These are phyloP conservation scores for Rhizopus sp. DNA, from an alignment of 371 early-diverging fungal species.

Conservation along the genomic window DNA sequence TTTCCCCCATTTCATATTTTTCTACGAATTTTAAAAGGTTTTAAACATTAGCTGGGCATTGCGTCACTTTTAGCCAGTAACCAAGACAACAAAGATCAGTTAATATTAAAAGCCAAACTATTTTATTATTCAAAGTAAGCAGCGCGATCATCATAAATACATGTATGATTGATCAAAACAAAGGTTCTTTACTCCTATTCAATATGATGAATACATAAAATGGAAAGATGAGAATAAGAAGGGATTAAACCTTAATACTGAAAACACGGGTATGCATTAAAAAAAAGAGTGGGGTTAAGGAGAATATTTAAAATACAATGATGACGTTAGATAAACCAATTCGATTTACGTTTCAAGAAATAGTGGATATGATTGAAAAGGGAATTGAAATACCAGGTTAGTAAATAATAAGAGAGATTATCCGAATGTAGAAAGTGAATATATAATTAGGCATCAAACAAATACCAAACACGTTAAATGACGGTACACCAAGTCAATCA, in stretches of 20 bases:
- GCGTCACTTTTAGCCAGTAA: constrained; percentile 24
- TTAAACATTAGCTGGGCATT: constrained; percentile 16
- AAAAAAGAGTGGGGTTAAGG: not conserved
- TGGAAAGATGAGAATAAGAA: constrained; percentile 23
- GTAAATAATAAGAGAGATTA: constrained; percentile 2
- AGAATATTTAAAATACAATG: not conserved
- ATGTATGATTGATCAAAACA: not conserved
- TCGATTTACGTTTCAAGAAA: constrained; percentile 49
- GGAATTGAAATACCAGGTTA: constrained; percentile 60
- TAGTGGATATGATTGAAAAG: constrained; percentile 56
- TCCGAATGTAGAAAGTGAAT: not conserved
- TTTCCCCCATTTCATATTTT: not conserved
- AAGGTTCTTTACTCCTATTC: constrained; percentile 16
- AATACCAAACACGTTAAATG: constrained; percentile 54
- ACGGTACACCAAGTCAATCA: constrained; percentile 49
- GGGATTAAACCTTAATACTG: not conserved
- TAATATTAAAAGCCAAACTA: constrained; percentile 24
- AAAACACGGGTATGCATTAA: not conserved
- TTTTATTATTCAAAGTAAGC: constrained; percentile 37
- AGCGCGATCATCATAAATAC: not conserved
- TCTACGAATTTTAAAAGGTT: not conserved
- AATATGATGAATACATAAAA: constrained; percentile 17
- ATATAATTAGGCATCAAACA: constrained; percentile 45
- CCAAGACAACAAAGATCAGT: constrained; percentile 18
- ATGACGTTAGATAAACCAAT: constrained; percentile 16